Percentiles rank a stretch among this genome's conserved stretches.
Conservation (phyloP, 768 basidiomycete species). For the Guyanaporus albipodus region DNA sequence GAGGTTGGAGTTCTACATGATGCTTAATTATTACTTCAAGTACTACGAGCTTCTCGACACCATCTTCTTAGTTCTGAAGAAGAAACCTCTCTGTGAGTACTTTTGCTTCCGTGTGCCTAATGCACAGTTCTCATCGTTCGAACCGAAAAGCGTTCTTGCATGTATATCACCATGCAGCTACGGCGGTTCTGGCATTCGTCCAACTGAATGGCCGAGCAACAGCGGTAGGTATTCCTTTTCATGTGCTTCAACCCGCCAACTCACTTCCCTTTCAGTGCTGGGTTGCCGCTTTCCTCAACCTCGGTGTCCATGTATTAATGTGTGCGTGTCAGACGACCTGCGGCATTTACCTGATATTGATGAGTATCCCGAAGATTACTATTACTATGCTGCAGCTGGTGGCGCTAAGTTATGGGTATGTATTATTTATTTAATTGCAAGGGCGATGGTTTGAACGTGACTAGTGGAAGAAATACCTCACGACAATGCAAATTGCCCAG, state of each 20-base stretch:
- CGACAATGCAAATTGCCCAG: constrained; percentile 21
- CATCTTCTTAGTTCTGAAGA: constrained; percentile 92
- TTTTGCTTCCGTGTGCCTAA: background rate
- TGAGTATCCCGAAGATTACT: constrained; percentile 65
- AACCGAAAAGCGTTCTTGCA: constrained; percentile 78
- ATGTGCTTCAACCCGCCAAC: background rate
- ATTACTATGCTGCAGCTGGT: constrained; percentile 94
- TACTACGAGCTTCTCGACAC: constrained; percentile 94
- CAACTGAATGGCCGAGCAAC: constrained; percentile 89
- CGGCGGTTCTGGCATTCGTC: constrained; percentile 87
- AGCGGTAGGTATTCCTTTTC: constrained; percentile 53
- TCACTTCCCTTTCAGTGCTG: constrained; percentile 59
- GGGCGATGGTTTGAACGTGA: background rate
- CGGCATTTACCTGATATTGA: background rate
- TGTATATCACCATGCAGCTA: constrained; percentile 97
- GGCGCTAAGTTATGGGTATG: constrained; percentile 21
- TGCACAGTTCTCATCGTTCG: background rate
- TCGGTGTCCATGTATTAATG: constrained; percentile 93
- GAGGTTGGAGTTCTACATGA: constrained; percentile 91
- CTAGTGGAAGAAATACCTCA: constrained; percentile 27
- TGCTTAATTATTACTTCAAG: constrained; percentile 97
- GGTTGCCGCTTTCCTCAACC: constrained; percentile 85
- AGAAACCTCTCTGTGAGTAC: constrained; percentile 87
- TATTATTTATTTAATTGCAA: background rate
- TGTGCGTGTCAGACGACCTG: constrained; percentile 50